Percentiles rank a stretch among this genome's conserved stretches.
Evolutionary conservation across 495 filamentous ascomycete species (phyloP).

Genomic region (Aspergillus asperescens): DNA sequence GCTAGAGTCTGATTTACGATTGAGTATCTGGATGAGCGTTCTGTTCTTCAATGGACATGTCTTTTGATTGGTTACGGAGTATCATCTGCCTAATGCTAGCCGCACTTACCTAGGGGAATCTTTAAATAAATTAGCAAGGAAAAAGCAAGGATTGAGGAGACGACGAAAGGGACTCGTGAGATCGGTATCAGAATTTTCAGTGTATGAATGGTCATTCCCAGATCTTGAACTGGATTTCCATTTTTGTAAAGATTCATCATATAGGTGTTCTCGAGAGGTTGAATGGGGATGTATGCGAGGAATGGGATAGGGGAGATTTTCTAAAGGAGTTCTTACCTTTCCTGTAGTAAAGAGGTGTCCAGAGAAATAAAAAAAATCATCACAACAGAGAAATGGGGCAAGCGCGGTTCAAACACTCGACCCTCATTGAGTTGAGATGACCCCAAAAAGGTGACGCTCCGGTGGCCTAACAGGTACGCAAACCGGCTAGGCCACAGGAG

Average conservation of each 20-base stretch:
- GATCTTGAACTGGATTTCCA: constrained; percentile 32
- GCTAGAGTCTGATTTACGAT: neutral
- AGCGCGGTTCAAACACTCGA: too few relatives aligned
- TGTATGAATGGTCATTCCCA: constrained; percentile 43
- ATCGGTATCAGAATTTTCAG: constrained; percentile 45
- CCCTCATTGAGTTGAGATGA: too few relatives aligned
- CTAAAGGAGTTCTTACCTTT: neutral
- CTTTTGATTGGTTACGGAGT: too few relatives aligned
- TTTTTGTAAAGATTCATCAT: constrained; percentile 39
- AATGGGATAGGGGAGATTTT: neutral
- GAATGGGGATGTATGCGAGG: constrained; percentile 9
- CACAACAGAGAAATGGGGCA: too few relatives aligned
- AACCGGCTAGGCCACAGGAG: too few relatives aligned
- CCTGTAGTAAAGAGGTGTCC: neutral
- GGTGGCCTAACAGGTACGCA: too few relatives aligned
- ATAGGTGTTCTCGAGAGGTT: neutral
- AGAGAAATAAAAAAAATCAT: too few relatives aligned
- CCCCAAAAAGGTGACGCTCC: too few relatives aligned
- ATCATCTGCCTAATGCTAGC: neutral
- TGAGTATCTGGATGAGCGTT: neutral
- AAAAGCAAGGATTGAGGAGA: neutral
- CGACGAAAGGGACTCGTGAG: constrained; percentile 5
- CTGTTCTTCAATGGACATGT: too few relatives aligned
- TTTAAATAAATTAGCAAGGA: neutral
- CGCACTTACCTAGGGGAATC: neutral